Evolutionary conservation across 2,329 filamentous ascomycete species (phyloP), one percentile per base, ranked within the genome.

Genomic region (Aspergillus arachidicola): DNA sequence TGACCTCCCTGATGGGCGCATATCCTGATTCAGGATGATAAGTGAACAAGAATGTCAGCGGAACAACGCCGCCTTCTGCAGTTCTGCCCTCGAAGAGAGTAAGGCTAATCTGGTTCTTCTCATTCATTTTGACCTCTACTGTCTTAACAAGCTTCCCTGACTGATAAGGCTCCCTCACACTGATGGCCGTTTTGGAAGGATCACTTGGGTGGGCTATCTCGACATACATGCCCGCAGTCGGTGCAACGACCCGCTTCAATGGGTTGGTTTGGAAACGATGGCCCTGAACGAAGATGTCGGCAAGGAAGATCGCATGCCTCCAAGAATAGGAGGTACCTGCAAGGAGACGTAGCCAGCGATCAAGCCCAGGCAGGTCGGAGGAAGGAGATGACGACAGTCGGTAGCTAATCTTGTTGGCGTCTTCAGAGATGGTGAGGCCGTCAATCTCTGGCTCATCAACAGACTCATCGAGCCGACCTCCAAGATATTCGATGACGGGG

Each of bases 191-290:
- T 82, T 92, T 94, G 64, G 86, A 80, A 4, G 94, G 90, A 48
- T 97, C 89, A 63, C 94, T 90, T 26, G 94, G 93, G 74, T 94
- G 82, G 26, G 85, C 78, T 65, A 99, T 91, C 81, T 99, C 95
- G 38, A 99, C 92, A 64, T 93, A 90, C 78, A 98, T 88, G 54
- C 95, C 95, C 38, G 89, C 89, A 16, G 89, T 87, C 16, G 95
- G 95, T 12, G 92, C 90, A 69, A 98, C 94, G 64, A 99, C 93
- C 61, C 94, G 89, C 76, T 90, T 91, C 82, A 97, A 91, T 0
- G 95, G 96, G 81, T 99, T 99, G 62, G 93, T 96, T 82, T 98
- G 93, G 83, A 97, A 98, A 75, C 96, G 93, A 78, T 97, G 91
- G 19, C 94, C 95, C 79, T 99, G 95, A 5, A 97, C 92, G 68